These are phyloP conservation scores for Aspergillus cejpii DNA, from an alignment of 2,329 filamentous ascomycete genomes.

Conservation along the genomic window DNA sequence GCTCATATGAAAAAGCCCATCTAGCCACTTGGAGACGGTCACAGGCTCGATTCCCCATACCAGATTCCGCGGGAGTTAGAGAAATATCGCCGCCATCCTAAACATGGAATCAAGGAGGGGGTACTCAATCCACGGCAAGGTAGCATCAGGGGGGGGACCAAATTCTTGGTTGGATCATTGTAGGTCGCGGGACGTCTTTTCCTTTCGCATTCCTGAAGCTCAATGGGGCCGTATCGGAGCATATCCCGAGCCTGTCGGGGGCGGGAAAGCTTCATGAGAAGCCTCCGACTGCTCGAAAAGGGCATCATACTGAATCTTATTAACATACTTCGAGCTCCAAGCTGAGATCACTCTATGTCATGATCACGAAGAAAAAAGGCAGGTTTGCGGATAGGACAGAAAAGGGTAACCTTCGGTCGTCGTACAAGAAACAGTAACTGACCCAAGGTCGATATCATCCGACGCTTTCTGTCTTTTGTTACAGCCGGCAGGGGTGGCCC, in stretches of 20 bases:
- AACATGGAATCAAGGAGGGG: constrained; percentile 8
- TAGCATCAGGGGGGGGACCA: constrained; percentile 7
- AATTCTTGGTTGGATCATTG: constrained; percentile 13
- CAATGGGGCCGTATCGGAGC: not conserved
- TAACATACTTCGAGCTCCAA: not conserved
- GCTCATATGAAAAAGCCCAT: not conserved
- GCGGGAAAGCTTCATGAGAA: not conserved
- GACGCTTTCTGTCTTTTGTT: not conserved
- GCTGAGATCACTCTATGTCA: not conserved
- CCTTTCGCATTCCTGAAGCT: constrained; percentile 14
- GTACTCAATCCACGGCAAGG: constrained; percentile 14
- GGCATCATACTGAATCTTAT: not conserved
- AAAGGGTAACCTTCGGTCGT: not conserved
- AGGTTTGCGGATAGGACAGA: not conserved
- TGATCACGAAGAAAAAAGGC: not conserved
- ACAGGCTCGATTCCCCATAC: constrained; percentile 15
- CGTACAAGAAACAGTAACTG: not conserved
- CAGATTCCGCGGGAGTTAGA: constrained; percentile 12
- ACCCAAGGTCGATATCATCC: not conserved
- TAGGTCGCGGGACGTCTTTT: constrained; percentile 10
- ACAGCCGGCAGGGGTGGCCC: not conserved
- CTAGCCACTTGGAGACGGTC: not conserved
- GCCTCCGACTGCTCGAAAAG: not conserved
- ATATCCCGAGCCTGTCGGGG: not conserved
- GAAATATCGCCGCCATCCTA: constrained; percentile 9